Evolutionary conservation across 192 early-diverging fungal species (phyloP), one percentile per base, ranked within the genome.

Genomic region (Oehlia diaphana): DNA sequence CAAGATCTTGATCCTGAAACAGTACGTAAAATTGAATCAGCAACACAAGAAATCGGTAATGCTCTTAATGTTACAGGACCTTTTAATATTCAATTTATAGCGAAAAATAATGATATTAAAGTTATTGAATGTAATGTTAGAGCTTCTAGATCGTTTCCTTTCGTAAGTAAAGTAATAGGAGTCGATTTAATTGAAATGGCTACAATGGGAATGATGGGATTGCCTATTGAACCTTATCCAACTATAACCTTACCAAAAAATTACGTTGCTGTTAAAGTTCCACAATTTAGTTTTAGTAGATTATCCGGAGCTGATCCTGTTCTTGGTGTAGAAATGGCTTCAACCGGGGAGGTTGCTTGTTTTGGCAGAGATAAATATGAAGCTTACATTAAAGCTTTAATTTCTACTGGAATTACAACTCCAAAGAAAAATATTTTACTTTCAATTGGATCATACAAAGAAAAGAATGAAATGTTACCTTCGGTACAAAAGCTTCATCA

Each of bases 41-140:
- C 97, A 80, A 94, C 96, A 23, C 89, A 92, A 73, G 94, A 96
- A 86, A 92, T 99, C 23, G 96, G 94, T 23, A 85, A 87, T 47
- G 95, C 94, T 6, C 96, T 99, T 84, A 90, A 93, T 73, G 96
- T 98, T 85, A 96, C 96, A n/a, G 96, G 97, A 12, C 96, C 97
- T 2, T 99, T 93, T 94, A 99, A 99, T 87, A 99, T 99, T 94
- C 97, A 99, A 86, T 88, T 99, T 75, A 98, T 99, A 82, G 83
- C 84, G 42, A 67, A 80, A 75, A 77, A 72, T 21, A 72, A 79
- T 72, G 80, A 84, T 67, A 88, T 99, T 67, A 97, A 97, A 89
- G 97, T 98, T 47, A 99, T 99, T 73, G 97, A 98, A 88, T 99
- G 97, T 88, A 99, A 99, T 84, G 84, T 99, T 69, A 95, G 97